Percentiles rank a stretch among this genome's conserved stretches.
phyloP scores from a whole-genome alignment of 768 basidiomycete species.

The Boletus rubropictus region DNA sequence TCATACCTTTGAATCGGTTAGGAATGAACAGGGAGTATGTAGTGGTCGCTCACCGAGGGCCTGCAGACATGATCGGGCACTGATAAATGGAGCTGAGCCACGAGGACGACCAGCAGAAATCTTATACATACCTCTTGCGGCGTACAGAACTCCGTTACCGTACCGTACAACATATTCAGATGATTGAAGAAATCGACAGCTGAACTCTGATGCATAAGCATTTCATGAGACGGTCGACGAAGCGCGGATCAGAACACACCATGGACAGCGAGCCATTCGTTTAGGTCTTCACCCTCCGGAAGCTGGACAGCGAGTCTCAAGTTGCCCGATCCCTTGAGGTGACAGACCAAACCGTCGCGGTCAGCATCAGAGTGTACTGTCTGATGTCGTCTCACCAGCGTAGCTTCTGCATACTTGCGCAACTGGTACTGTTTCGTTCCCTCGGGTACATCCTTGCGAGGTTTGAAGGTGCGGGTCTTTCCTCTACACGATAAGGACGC shows the following conservation, averaged over 20 bases:
- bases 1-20: conserved; percentile 60
- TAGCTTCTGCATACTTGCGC: conserved; percentile 96
- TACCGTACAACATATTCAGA: conserved; percentile 98
- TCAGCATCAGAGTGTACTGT: conserved; percentile 10
- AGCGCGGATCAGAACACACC: conserved; percentile 44
- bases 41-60: conserved; percentile 61
- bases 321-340: conserved; percentile 85
- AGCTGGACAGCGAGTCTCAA: conserved; percentile 85
- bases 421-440: conserved; percentile 98
- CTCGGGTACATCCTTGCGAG: conserved; percentile 89
- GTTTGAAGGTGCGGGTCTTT: conserved; percentile 94
- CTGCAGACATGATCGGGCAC: conserved; percentile 97
- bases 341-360: background rate
- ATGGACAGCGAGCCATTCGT: conserved; percentile 99
- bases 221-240: background rate
- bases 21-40: background rate
- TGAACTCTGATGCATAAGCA: conserved; percentile 29
- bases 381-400: conserved; percentile 48
- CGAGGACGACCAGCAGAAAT: conserved; percentile 1
- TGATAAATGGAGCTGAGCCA: conserved; percentile 27
- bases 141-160: conserved; percentile 97
- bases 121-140: conserved; percentile 66
- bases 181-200: conserved; percentile 99
- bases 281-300: conserved; percentile 94
- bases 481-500: conserved; percentile 44